Conservation (phyloP, 345 rosid genomes). For the Sisymbrium irio region DNA sequence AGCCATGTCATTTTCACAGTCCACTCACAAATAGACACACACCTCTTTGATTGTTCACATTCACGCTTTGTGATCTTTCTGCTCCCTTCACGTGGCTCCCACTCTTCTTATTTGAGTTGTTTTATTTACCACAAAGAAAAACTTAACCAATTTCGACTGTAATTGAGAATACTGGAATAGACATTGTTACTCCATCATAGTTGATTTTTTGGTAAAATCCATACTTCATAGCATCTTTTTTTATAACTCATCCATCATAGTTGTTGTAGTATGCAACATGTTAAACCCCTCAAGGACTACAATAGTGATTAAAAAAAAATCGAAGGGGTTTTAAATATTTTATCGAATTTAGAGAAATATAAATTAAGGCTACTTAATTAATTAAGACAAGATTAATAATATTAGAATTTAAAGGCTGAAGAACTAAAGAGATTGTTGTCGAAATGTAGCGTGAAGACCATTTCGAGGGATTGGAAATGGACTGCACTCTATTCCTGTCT, state of each 20-base stretch:
- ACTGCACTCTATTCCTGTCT: conserved; percentile 64
- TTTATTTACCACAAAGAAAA: background rate
- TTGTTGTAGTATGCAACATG: conserved; percentile 13
- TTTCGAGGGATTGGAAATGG: conserved; percentile 85
- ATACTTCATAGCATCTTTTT: too few relatives aligned
- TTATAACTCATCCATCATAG: conserved; percentile 24
- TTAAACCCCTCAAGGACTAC: background rate
- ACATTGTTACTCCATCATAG: conserved; percentile 24
- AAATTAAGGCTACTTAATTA: background rate
- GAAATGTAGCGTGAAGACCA: conserved; percentile 75
- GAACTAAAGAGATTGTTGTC: conserved; percentile 38
- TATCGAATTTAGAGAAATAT: background rate
- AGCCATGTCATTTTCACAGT: conserved; percentile 23
- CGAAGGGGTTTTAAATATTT: background rate
- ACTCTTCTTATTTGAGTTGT: conserved; percentile 1
- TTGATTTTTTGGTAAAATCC: too few relatives aligned
- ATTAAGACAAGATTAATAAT: conserved; percentile 7
- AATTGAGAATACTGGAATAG: conserved; percentile 13
- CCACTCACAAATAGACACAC: conserved; percentile 30
- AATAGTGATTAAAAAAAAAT: background rate
- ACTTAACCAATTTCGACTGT: background rate
- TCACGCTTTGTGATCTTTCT: conserved; percentile 30
- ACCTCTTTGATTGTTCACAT: conserved; percentile 3
- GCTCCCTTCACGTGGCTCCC: conserved; percentile 17
- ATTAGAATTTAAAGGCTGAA: background rate